These are phyloP conservation scores for carrot (Daucus carota) DNA, from an alignment of 129 eudicot species.

Conservation along the genomic window DNA sequence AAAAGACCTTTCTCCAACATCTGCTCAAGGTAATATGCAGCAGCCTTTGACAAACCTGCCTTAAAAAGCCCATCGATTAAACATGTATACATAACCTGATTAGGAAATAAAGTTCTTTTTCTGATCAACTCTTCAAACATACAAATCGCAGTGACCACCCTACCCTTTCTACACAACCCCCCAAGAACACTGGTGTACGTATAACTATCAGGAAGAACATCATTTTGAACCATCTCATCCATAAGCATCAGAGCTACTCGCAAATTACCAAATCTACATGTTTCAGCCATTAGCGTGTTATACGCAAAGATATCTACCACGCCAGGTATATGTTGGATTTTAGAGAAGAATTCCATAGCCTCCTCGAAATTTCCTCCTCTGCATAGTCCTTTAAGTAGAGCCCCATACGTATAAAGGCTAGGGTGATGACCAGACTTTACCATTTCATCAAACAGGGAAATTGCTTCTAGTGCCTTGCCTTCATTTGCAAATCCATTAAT, in stretches of 20 bases:
- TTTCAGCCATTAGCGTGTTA: constrained; percentile 52
- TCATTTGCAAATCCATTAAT: constrained; percentile 46
- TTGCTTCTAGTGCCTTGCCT: constrained; percentile 55
- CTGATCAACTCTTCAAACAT: constrained; percentile 32
- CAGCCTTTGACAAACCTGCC: constrained; percentile 48
- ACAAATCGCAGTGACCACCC: constrained; percentile 56
- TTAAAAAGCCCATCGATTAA: constrained; percentile 61
- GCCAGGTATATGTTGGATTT: constrained; percentile 42
- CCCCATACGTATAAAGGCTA: constrained; percentile 47
- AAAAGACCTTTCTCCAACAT: constrained; percentile 37
- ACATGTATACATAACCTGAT: constrained; percentile 48
- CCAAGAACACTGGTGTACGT: constrained; percentile 52
- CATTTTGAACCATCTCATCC: constrained; percentile 54
- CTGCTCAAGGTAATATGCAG: constrained; percentile 47
- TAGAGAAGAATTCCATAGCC: constrained; percentile 40
- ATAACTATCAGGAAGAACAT: constrained; percentile 55
- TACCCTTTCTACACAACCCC: constrained; percentile 67
- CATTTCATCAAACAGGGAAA: constrained; percentile 54
- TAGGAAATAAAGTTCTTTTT: constrained; percentile 40
- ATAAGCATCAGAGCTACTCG: constrained; percentile 40
- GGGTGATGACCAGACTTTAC: constrained; percentile 50
- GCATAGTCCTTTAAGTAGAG: constrained; percentile 68
- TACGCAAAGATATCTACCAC: constrained; percentile 50
- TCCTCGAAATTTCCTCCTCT: constrained; percentile 46
- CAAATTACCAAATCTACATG: constrained; percentile 46